phyloP scores from a whole-genome alignment of 805 yeast species.

The Metschnikowia bowlesiae region DNA sequence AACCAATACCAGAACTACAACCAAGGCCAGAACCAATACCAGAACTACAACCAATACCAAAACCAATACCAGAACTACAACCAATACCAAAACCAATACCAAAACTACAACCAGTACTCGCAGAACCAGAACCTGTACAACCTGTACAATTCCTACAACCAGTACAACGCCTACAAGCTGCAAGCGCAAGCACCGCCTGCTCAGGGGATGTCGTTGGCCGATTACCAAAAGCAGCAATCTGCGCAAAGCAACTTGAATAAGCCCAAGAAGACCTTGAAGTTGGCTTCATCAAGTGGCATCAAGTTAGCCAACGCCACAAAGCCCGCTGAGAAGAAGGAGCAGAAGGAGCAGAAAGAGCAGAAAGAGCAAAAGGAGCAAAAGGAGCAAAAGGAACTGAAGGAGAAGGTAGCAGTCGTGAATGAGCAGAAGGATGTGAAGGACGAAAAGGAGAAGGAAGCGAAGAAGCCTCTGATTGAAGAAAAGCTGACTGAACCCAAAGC shows the following conservation, averaged over 20 bases:
- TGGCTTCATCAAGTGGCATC: slow-evolving; percentile 61
- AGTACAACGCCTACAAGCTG: slow-evolving; percentile 13
- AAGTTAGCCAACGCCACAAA: slow-evolving; percentile 43
- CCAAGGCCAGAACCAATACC: slow-evolving; percentile 13
- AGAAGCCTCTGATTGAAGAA: slow-evolving; percentile 8
- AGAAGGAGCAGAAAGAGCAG: slow-evolving; percentile 20
- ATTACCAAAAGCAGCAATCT: slow-evolving; percentile 67
- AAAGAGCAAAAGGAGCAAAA: slow-evolving; percentile 15
- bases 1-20: slow-evolving; percentile 17
- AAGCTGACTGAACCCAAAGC: slow-evolving; percentile 9
- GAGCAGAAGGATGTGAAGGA: slow-evolving; percentile 1
- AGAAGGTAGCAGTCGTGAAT: not conserved
- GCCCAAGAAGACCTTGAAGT: slow-evolving; percentile 65
- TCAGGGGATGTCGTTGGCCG: slow-evolving; percentile 69
- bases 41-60: slow-evolving; percentile 9
- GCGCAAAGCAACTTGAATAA: slow-evolving; percentile 42
- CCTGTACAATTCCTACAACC: slow-evolving; percentile 18
- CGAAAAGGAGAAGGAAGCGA: not conserved
- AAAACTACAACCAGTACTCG: slow-evolving; percentile 16
- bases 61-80: slow-evolving; percentile 13
- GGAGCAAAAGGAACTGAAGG: slow-evolving; percentile 4
- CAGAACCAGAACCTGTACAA: slow-evolving; percentile 23
- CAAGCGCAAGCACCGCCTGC: slow-evolving; percentile 19
- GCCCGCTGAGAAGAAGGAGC: slow-evolving; percentile 29
- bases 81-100: slow-evolving; percentile 10